These are phyloP conservation scores for Coemansia sp. DNA, from an alignment of 192 early-diverging fungal genomes.

Conservation along the genomic window DNA sequence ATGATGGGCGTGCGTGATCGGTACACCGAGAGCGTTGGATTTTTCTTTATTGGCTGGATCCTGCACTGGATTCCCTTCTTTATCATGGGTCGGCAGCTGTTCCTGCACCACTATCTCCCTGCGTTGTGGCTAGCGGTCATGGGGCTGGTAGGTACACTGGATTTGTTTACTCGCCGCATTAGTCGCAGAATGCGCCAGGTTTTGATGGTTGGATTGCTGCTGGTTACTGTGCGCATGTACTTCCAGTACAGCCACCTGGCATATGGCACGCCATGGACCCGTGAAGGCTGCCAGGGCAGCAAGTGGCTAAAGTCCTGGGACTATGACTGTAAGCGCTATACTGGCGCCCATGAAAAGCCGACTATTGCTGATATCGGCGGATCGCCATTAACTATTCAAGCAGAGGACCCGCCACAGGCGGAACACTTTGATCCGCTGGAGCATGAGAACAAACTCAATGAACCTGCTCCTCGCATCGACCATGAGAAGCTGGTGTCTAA, in stretches of 20 bases:
- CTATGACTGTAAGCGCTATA: constrained; percentile 66
- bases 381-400: constrained; percentile 6
- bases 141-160: constrained; percentile 66
- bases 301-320: constrained; percentile 85
- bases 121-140: constrained; percentile 86
- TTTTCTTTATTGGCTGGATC: constrained; percentile 74
- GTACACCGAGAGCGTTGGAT: constrained; percentile 60
- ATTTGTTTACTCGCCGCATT: constrained; percentile 67
- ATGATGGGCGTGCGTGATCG: constrained; percentile 42
- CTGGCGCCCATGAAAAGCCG: constrained; percentile 16
- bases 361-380: constrained; percentile 13
- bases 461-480: constrained; percentile 49
- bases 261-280: constrained; percentile 78
- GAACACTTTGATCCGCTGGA: constrained; percentile 52
- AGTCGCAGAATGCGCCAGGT: constrained; percentile 55
- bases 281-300: constrained; percentile 66
- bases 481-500: constrained; percentile 48
- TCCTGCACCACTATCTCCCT: constrained; percentile 95
- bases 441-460: constrained; percentile 54
- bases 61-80: constrained; percentile 88
- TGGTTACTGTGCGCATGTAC: constrained; percentile 59
- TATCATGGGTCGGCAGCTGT: constrained; percentile 84
- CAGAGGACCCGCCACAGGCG: constrained; percentile 34
- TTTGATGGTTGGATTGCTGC: constrained; percentile 53
- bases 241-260: constrained; percentile 80